Percentiles rank a stretch among this genome's conserved stretches.
Evolutionary conservation across 495 filamentous ascomycete species (phyloP).

Genomic region (Cenococcum geophilum): DNA sequence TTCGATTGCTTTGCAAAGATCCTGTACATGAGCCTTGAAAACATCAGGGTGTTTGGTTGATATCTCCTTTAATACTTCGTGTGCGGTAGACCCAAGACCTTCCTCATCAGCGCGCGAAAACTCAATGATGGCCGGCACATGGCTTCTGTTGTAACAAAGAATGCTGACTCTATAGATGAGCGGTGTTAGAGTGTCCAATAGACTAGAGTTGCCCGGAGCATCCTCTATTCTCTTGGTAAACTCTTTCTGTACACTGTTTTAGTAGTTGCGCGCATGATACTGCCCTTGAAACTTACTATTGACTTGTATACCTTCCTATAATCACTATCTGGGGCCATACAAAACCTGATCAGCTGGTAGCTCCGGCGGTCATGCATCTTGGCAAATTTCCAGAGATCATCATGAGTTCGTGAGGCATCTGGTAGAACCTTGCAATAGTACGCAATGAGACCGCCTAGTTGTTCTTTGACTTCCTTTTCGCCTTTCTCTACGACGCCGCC

Average conservation of each 20-base stretch:
- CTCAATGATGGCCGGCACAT: constrained; percentile 83
- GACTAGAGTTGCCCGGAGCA: constrained; percentile 47
- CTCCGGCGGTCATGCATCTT: constrained; percentile 85
- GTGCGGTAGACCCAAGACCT: constrained; percentile 67
- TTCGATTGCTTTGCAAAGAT: constrained; percentile 79
- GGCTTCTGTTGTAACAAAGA: constrained; percentile 87
- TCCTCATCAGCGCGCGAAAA: constrained; percentile 76
- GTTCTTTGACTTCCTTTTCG: constrained; percentile 58
- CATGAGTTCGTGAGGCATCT: constrained; percentile 57
- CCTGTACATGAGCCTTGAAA: constrained; percentile 84
- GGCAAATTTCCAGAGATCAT: constrained; percentile 82
- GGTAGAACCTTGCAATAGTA: constrained; percentile 68
- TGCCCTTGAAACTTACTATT: constrained; percentile 42
- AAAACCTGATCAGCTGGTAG: constrained; percentile 82
- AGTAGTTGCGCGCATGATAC: neutral
- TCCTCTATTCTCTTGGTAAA: constrained; percentile 73
- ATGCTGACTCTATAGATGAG: constrained; percentile 77
- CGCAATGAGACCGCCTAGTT: constrained; percentile 60
- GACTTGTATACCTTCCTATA: constrained; percentile 85
- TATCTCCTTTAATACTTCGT: constrained; percentile 89
- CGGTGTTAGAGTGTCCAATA: constrained; percentile 75
- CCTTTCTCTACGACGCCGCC: constrained; percentile 74
- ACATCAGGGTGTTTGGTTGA: constrained; percentile 81
- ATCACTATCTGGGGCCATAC: constrained; percentile 79
- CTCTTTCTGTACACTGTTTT: constrained; percentile 52